Evolutionary conservation across 345 rosid species (phyloP), one percentile per base, ranked within the genome.

Genomic region (Hibiscus tridactylites): DNA sequence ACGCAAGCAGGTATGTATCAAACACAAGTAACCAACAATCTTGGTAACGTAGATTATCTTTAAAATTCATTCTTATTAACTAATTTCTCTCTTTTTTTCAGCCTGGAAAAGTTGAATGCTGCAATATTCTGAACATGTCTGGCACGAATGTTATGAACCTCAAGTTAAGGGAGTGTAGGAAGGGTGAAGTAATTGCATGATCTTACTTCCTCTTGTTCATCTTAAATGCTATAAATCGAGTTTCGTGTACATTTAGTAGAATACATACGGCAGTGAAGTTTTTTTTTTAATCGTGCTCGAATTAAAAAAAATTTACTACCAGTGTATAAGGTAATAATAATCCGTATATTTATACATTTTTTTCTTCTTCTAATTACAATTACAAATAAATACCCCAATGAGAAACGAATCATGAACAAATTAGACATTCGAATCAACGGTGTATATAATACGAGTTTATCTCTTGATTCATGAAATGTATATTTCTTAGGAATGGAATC

Each of bases 101-200:
- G 92, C 82, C 72, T 9, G 86, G 86, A 69, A 82, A 73, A 58
- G 60, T 79, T 4, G 91, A 89, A 82, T 89, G 96, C 73, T 85
- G 91, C n/a, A 84, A 89, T 46, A 82, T 89, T 12, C 68, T 76
- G 65, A 56, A 78, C 37, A 65, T 3, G 60, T 61, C 24, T 21
- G 79, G 73, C 68, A 46, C 29, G 28, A 71, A 28, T 6, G 57
- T 47, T 29, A 15, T 63, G 16, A 33, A 70, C 49, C 8, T 70
- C 33, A 54, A 37, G 62, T 54, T 70, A 3, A 70, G 63, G 31
- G 31, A 17, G 39, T 70, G 63, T 54, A 2, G 3, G 62, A 54
- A 70, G 61, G 62, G 73, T 53, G 73, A 70, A 70, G 33, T 70
- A 31, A 56, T 70, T 35, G 73, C 62, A 12, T 61, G 33, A 26